These are phyloP conservation scores for Citrus maxima DNA, from an alignment of 345 rosid genomes.

Conservation along the genomic window DNA sequence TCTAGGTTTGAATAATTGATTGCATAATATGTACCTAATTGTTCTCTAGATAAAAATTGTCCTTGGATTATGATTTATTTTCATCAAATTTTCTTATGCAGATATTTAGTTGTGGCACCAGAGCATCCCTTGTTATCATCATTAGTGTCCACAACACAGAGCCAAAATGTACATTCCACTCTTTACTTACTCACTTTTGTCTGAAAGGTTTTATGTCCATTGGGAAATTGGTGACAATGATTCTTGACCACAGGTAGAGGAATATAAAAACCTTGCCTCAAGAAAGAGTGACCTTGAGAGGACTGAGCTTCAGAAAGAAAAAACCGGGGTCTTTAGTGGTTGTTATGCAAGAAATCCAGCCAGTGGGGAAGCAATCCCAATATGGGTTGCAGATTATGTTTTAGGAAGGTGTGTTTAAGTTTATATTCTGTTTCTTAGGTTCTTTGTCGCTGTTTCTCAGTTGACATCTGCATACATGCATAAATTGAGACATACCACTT, in stretches of 20 bases:
- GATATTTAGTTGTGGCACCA: conserved; percentile 93
- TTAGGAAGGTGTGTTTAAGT: conserved; percentile 55
- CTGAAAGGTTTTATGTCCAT: conserved; percentile 2
- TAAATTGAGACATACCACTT: neutral
- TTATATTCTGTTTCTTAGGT: neutral
- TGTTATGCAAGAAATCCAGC: conserved; percentile 81
- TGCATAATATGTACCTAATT: neutral
- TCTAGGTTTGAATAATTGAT: neutral
- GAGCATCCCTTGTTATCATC: conserved; percentile 66
- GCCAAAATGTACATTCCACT: conserved; percentile 42
- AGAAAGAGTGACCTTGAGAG: conserved; percentile 94
- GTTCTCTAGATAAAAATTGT: neutral
- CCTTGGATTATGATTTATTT: conserved; percentile 15
- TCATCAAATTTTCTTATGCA: conserved; percentile 28
- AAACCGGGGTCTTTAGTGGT: conserved; percentile 85
- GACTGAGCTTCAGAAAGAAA: conserved; percentile 95
- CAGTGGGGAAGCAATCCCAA: conserved; percentile 77
- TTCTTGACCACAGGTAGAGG: conserved; percentile 60
- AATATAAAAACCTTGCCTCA: conserved; percentile 70
- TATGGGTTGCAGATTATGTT: conserved; percentile 96
- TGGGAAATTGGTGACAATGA: neutral
- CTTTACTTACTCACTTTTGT: neutral
- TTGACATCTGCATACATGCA: conserved; percentile 1
- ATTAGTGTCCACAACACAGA: conserved; percentile 48
- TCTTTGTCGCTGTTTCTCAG: neutral